Evolutionary conservation across 441 rosid genomes (phyloP).

Genomic region (Melastoma candidum): DNA sequence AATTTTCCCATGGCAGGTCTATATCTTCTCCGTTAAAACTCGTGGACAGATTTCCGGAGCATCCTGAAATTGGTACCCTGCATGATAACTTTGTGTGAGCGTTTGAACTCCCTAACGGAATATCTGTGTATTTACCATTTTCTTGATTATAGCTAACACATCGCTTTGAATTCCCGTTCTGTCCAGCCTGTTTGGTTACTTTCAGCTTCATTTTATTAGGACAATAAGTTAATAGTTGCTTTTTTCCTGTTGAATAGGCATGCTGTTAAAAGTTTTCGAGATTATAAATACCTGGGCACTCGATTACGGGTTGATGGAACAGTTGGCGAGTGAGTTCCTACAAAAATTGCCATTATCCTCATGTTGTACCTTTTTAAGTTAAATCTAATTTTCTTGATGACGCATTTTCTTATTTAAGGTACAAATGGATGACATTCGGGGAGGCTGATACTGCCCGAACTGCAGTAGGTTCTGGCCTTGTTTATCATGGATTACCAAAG

Average conservation of each 20-base stretch:
- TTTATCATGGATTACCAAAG: conserved; percentile 62
- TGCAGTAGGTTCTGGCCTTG: conserved; percentile 76
- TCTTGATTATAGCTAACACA: conserved; percentile 5
- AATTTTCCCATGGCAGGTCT: conserved; percentile 43
- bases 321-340: conserved; percentile 77
- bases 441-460: conserved; percentile 88
- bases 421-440: conserved; percentile 98
- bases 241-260: conserved; percentile 32
- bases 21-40: conserved; percentile 74
- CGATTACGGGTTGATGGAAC: conserved; percentile 87
- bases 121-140: conserved; percentile 1
- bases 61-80: conserved; percentile 86
- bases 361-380: conserved; percentile 8
- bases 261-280: conserved; percentile 64
- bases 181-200: neutral
- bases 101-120: neutral
- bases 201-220: conserved; percentile 1
- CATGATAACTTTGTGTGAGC: conserved; percentile 94
- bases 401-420: conserved; percentile 29
- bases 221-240: too few species aligned
- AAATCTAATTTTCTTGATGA: conserved; percentile 10
- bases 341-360: conserved; percentile 1
- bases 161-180: neutral
- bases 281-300: conserved; percentile 84
- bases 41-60: conserved; percentile 62